Evolutionary conservation across 1,284 basidiomycete species (phyloP).

Genomic region (Microbotryum violaceum): DNA sequence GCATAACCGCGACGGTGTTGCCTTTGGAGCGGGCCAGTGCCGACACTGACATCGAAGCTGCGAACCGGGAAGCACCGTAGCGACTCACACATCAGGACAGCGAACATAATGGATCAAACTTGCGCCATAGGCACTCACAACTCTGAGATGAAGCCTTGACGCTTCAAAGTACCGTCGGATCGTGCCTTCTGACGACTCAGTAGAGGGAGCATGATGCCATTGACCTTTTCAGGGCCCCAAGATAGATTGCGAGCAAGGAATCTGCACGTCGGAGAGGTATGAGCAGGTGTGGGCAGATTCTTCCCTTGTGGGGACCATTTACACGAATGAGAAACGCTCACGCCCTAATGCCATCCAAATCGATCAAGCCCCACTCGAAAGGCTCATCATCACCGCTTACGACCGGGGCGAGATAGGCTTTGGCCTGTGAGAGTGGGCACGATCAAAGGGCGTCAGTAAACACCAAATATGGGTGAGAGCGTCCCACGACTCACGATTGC

Average conservation of each 20-base stretch:
- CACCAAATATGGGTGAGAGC: background rate
- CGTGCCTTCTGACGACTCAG: constrained; percentile 77
- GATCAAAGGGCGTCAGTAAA: background rate
- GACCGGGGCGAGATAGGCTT: constrained; percentile 84
- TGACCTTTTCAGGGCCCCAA: constrained; percentile 80
- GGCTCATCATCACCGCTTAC: constrained; percentile 87
- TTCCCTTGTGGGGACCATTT: background rate
- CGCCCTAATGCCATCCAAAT: constrained; percentile 80
- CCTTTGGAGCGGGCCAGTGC: constrained; percentile 39
- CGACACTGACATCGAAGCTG: constrained; percentile 47
- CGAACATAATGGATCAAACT: background rate
- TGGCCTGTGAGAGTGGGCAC: constrained; percentile 51
- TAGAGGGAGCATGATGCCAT: constrained; percentile 85
- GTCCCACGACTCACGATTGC: constrained; percentile 56
- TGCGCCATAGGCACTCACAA: constrained; percentile 36
- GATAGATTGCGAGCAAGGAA: constrained; percentile 77
- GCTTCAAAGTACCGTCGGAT: constrained; percentile 53
- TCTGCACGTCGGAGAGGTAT: constrained; percentile 43
- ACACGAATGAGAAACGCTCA: constrained; percentile 43
- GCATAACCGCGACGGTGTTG: background rate
- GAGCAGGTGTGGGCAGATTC: background rate
- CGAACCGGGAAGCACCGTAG: background rate
- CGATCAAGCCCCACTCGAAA: constrained; percentile 95
- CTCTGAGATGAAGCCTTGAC: constrained; percentile 52
- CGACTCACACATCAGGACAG: background rate